These are phyloP conservation scores for Coemansia sp. DNA, from an alignment of 192 early-diverging fungal species.

Conservation along the genomic window DNA sequence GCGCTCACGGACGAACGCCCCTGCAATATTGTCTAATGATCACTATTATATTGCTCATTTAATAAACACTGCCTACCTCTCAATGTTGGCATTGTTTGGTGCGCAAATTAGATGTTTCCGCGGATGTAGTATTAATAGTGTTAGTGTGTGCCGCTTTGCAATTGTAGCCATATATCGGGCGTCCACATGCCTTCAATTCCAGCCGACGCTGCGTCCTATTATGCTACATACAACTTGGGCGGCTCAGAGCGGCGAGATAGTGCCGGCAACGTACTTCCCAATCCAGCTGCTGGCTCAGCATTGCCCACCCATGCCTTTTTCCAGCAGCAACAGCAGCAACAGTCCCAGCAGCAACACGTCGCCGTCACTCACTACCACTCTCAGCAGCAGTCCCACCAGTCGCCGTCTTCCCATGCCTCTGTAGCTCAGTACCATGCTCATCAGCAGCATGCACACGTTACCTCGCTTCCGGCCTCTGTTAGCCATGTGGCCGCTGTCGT, in stretches of 20 bases:
- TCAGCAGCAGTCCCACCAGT: constrained; percentile 20
- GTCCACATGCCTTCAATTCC: constrained; percentile 50
- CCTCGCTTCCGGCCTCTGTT: constrained; percentile 4
- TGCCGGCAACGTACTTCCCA: constrained; percentile 22
- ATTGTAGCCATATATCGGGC: constrained; percentile 49
- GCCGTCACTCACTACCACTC: constrained; percentile 18
- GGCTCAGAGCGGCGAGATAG: constrained; percentile 33
- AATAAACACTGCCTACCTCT: background rate
- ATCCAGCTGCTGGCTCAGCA: constrained; percentile 18
- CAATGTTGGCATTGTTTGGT: background rate
- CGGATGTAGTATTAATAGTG: constrained; percentile 5
- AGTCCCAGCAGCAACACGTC: constrained; percentile 12
- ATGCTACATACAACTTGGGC: constrained; percentile 38
- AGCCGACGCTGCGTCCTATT: constrained; percentile 43
- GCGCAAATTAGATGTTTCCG: background rate
- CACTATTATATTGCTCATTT: constrained; percentile 10
- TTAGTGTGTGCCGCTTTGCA: background rate
- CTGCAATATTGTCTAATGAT: background rate
- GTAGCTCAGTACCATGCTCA: constrained; percentile 38
- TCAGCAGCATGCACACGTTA: constrained; percentile 23
- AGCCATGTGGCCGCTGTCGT: constrained; percentile 15
- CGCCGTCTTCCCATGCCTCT: constrained; percentile 23
- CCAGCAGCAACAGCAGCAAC: constrained; percentile 28
- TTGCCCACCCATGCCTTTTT: constrained; percentile 43
- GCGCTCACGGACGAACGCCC: background rate